Percentiles rank a stretch among this genome's conserved stretches.
phyloP scores from a whole-genome alignment of 257 asterid species.

The Lycium barbarum region DNA sequence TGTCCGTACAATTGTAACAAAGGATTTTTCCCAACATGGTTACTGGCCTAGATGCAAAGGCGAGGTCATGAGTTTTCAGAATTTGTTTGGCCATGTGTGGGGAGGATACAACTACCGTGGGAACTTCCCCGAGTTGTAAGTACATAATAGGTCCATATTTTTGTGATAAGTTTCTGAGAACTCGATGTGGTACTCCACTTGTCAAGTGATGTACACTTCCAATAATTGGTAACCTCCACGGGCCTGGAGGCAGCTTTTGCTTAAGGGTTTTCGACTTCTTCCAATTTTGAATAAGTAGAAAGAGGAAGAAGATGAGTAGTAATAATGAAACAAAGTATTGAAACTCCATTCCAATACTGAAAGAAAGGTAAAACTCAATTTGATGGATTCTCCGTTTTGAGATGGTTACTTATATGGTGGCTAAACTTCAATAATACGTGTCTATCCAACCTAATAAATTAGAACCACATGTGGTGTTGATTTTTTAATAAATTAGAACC shows the following conservation, averaged over 20 bases:
- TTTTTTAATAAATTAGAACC: not conserved
- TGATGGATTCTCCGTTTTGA: not conserved
- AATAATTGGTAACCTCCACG: slow-evolving; percentile 36
- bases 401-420: slow-evolving; percentile 5
- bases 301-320: not conserved
- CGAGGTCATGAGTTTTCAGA: slow-evolving; percentile 35
- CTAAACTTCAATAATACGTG: not conserved
- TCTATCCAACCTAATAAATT: too few species aligned
- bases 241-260: not conserved
- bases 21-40: not conserved
- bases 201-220: slow-evolving; percentile 36
- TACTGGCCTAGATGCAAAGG: slow-evolving; percentile 36
- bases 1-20: slow-evolving; percentile 7
- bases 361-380: not conserved
- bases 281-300: not conserved
- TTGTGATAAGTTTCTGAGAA: slow-evolving; percentile 19
- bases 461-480: not conserved
- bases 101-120: slow-evolving; percentile 26
- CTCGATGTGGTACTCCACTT: slow-evolving; percentile 35
- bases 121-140: slow-evolving; percentile 35
- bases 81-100: slow-evolving; percentile 6
- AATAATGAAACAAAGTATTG: not conserved
- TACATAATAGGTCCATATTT: slow-evolving; percentile 34
- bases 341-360: not conserved
- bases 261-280: not conserved